Percentiles rank a stretch among this genome's conserved stretches.
Conservation (phyloP, 345 rosid genomes). For the Psidium friedrichsthalianum region DNA sequence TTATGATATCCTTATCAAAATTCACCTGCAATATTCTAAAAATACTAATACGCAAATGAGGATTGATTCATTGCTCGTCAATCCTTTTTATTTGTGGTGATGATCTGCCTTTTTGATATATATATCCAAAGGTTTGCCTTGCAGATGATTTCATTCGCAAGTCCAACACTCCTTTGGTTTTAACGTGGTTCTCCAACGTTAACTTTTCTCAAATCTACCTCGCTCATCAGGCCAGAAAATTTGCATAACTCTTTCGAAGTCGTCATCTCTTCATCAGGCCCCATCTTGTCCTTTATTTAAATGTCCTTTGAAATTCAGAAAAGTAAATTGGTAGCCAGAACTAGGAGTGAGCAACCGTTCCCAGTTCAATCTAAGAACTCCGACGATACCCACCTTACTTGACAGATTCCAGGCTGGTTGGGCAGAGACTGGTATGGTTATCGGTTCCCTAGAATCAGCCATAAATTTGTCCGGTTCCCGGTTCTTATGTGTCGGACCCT, state of each 20-base stretch:
- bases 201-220: neutral
- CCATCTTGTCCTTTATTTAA: too few species aligned
- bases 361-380: neutral
- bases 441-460: neutral
- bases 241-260: too few species aligned
- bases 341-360: neutral
- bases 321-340: neutral
- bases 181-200: neutral
- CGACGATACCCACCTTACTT: neutral
- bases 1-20: neutral
- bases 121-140: neutral
- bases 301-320: neutral
- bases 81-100: neutral
- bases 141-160: neutral
- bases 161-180: neutral
- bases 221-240: neutral
- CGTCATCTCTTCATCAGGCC: too few species aligned
- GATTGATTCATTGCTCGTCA: neutral
- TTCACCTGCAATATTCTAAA: neutral
- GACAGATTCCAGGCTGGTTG: neutral
- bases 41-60: neutral
- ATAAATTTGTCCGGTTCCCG: neutral
- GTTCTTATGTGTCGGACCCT: fast-evolving
- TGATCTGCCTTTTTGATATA: neutral
- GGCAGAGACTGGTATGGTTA: neutral